These are phyloP conservation scores for Hypocreales sp. DNA, from an alignment of 2,329 filamentous ascomycete species.

Conservation along the genomic window DNA sequence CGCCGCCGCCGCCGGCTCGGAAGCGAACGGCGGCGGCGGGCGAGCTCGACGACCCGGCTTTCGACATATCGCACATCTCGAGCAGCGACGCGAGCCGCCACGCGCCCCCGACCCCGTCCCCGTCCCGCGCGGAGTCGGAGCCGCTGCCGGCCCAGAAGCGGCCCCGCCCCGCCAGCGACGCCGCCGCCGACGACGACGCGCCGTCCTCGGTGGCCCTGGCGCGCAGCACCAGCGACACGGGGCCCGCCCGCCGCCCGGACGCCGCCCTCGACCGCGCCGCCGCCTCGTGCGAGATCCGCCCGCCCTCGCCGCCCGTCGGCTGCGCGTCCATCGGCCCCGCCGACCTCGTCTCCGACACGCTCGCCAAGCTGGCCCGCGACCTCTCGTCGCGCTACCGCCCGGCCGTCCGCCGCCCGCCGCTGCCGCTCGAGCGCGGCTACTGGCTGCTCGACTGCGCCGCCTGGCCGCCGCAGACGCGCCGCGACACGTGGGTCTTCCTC, in stretches of 20 bases:
- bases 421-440: conserved; percentile 56
- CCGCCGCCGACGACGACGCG: too few species aligned
- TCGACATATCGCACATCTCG: conserved; percentile 17
- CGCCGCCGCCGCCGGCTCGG: background rate
- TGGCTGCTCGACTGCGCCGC: conserved; percentile 49
- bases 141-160: conserved; percentile 14
- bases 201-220: conserved; percentile 6
- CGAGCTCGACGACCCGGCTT: background rate
- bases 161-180: too few species aligned
- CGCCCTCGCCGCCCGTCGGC: conserved; percentile 37
- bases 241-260: conserved; percentile 6
- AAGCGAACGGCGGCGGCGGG: conserved; percentile 1
- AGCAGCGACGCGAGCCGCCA: conserved; percentile 12
- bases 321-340: conserved; percentile 25
- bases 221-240: conserved; percentile 16
- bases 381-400: conserved; percentile 39
- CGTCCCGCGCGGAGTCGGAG: conserved; percentile 13
- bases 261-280: conserved; percentile 8
- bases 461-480: conserved; percentile 35
- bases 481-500: conserved; percentile 46
- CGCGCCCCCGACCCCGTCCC: conserved; percentile 4
- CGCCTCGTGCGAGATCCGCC: conserved; percentile 30
- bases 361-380: conserved; percentile 34
- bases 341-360: conserved; percentile 40
- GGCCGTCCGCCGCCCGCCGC: conserved; percentile 8